These are phyloP conservation scores for Huntiella decipiens DNA, from an alignment of 2,329 filamentous ascomycete species.

Conservation along the genomic window DNA sequence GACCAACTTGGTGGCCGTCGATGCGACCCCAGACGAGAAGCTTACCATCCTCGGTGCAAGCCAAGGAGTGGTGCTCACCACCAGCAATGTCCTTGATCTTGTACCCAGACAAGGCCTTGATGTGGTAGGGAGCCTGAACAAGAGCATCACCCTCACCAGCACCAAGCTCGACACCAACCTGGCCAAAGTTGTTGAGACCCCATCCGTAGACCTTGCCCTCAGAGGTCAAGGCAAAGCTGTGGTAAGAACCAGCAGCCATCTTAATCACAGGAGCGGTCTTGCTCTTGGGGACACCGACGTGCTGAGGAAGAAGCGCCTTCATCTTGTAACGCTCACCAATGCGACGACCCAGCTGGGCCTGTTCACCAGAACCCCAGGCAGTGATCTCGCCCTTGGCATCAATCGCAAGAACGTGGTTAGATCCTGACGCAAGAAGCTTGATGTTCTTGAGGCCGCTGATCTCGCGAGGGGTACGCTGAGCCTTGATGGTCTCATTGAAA, in stretches of 20 bases:
- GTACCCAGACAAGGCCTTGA: constrained; percentile 46
- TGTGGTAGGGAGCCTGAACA: constrained; percentile 45
- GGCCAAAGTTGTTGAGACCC: constrained; percentile 75
- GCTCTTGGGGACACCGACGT: constrained; percentile 37
- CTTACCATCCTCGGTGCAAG: constrained; percentile 35
- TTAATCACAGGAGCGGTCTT: constrained; percentile 24
- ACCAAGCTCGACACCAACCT: constrained; percentile 44
- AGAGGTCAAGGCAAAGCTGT: constrained; percentile 61
- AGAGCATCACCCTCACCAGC: constrained; percentile 32
- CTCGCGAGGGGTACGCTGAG: constrained; percentile 31
- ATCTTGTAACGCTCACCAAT: constrained; percentile 44
- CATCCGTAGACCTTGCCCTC: constrained; percentile 57
- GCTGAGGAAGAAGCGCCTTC: constrained; percentile 39
- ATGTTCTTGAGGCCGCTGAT: constrained; percentile 49
- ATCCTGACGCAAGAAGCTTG: constrained; percentile 42
- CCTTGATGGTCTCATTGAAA: constrained; percentile 34
- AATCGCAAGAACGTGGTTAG: constrained; percentile 53
- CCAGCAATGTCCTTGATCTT: constrained; percentile 44
- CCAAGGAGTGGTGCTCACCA: constrained; percentile 55
- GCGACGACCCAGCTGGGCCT: constrained; percentile 42
- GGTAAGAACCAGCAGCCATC: constrained; percentile 51
- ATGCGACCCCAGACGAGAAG: constrained; percentile 42
- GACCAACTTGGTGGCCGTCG: constrained; percentile 33
- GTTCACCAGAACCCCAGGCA: constrained; percentile 56
- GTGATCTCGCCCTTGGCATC: constrained; percentile 44